phyloP scores from a whole-genome alignment of 129 eudicot species.

The Ambrosia trifida region DNA sequence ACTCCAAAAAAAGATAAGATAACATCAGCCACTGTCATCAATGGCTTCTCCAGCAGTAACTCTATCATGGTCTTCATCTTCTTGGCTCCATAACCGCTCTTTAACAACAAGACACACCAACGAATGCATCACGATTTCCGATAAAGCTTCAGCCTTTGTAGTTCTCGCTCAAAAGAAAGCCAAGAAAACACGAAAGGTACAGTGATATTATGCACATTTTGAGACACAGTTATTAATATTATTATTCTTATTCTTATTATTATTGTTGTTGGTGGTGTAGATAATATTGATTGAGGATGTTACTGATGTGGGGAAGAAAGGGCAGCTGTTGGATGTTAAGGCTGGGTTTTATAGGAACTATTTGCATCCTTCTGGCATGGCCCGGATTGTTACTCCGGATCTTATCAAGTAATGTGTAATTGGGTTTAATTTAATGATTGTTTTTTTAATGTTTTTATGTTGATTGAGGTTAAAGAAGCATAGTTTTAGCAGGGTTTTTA shows the following conservation, averaged over 20 bases:
- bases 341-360: slow-evolving; percentile 83
- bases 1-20: slow-evolving; percentile 29
- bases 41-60: slow-evolving; percentile 56
- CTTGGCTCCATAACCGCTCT: slow-evolving; percentile 46
- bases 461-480: neutral
- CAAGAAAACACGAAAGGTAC: slow-evolving; percentile 72
- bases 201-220: slow-evolving; percentile 12
- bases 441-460: neutral
- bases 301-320: slow-evolving; percentile 75
- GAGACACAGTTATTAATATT: too few relatives aligned
- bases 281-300: slow-evolving; percentile 89
- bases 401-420: slow-evolving; percentile 73
- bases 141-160: slow-evolving; percentile 32
- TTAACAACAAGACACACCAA: slow-evolving; percentile 33
- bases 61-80: slow-evolving; percentile 77
- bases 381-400: slow-evolving; percentile 67
- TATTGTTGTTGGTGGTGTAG: slow-evolving; percentile 36
- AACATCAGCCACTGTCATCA: slow-evolving; percentile 11
- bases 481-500: neutral
- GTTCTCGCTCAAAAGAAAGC: slow-evolving; percentile 79
- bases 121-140: slow-evolving; percentile 25
- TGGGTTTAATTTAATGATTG: slow-evolving; percentile 10
- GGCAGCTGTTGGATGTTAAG: slow-evolving; percentile 76
- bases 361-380: slow-evolving; percentile 77
- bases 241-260: too few relatives aligned